A percentile compares a stretch with the other conserved stretches of the same genome.
phyloP scores from a whole-genome alignment of 106 monocot genomes.

The Ottelia alismoides region DNA sequence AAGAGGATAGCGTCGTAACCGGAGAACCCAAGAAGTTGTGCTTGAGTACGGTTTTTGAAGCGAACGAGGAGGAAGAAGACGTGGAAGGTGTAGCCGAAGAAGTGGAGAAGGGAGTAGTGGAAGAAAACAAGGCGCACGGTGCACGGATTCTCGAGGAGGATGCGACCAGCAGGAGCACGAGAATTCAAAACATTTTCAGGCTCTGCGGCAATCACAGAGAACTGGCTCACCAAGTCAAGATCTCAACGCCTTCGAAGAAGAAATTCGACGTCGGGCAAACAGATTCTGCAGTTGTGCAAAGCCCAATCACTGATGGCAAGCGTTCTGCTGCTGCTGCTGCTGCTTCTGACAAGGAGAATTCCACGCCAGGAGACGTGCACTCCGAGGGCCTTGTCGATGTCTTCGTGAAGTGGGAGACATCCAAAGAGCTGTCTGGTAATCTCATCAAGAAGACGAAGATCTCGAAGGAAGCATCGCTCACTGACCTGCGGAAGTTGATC shows the following conservation, averaged over 20 bases:
- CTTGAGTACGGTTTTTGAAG: slow-evolving; percentile 80
- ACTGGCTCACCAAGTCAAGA: slow-evolving; percentile 36
- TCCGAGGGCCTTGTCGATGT: slow-evolving; percentile 37
- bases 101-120: slow-evolving; percentile 59
- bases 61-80: slow-evolving; percentile 45
- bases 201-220: slow-evolving; percentile 91
- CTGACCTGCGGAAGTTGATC: slow-evolving; percentile 50
- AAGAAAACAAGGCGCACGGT: too few species aligned
- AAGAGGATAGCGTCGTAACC: slow-evolving; percentile 2
- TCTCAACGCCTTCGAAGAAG: slow-evolving; percentile 24
- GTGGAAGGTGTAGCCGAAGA: slow-evolving; percentile 32
- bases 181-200: slow-evolving; percentile 92
- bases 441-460: slow-evolving; percentile 43
- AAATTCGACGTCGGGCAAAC: not conserved
- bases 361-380: slow-evolving; percentile 1
- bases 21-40: slow-evolving; percentile 26
- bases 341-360: slow-evolving; percentile 41
- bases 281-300: slow-evolving; percentile 5
- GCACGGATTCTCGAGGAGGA: too few species aligned
- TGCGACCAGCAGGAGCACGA: slow-evolving; percentile 42
- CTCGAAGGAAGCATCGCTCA: slow-evolving; percentile 28
- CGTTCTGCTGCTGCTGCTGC: too few species aligned
- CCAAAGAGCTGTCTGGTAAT: slow-evolving; percentile 39
- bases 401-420: slow-evolving; percentile 77
- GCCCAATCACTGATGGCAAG: slow-evolving; percentile 7